phyloP scores from a whole-genome alignment of 371 early-diverging fungal genomes.

The Mucor saturninus region DNA sequence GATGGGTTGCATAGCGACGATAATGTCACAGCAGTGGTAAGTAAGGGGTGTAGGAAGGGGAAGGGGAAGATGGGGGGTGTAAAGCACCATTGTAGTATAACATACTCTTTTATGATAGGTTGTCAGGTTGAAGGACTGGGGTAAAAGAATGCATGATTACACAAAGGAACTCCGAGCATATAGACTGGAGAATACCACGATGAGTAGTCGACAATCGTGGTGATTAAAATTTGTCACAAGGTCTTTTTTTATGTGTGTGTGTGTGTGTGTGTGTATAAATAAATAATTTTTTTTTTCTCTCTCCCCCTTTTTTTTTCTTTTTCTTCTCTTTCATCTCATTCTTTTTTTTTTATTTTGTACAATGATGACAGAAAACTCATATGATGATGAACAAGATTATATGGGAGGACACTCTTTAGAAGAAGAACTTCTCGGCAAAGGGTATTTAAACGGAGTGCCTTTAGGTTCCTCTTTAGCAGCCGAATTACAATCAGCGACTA shows the following conservation, averaged over 20 bases:
- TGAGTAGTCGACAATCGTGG: slow-evolving; percentile 58
- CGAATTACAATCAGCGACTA: slow-evolving; percentile 52
- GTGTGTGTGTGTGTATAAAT: background rate
- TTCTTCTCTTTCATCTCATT: slow-evolving; percentile 5
- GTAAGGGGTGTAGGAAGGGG: background rate
- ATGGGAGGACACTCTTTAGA: slow-evolving; percentile 49
- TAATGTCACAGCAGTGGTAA: slow-evolving; percentile 73
- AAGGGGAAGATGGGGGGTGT: too few relatives aligned
- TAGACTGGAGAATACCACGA: slow-evolving; percentile 60
- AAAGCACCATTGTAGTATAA: too few relatives aligned
- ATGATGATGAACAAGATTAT: slow-evolving; percentile 45
- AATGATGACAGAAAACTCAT: slow-evolving; percentile 31
- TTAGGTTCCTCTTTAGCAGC: slow-evolving; percentile 55
- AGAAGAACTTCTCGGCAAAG: slow-evolving; percentile 55
- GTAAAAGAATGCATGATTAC: slow-evolving; percentile 68
- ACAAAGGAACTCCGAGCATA: slow-evolving; percentile 69
- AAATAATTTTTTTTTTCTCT: slow-evolving; percentile 9
- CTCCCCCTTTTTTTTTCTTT: slow-evolving; percentile 6
- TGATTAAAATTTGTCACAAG: slow-evolving; percentile 22
- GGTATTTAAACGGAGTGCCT: slow-evolving; percentile 41
- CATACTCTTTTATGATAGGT: slow-evolving; percentile 45
- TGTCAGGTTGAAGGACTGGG: slow-evolving; percentile 82
- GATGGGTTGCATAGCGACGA: slow-evolving; percentile 81
- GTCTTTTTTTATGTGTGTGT: background rate
- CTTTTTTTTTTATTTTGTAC: slow-evolving; percentile 7